Evolutionary conservation across 1,284 basidiomycete genomes (phyloP), one percentile per base, ranked within the genome.

Genomic region (Gymnopus androsaceus): DNA sequence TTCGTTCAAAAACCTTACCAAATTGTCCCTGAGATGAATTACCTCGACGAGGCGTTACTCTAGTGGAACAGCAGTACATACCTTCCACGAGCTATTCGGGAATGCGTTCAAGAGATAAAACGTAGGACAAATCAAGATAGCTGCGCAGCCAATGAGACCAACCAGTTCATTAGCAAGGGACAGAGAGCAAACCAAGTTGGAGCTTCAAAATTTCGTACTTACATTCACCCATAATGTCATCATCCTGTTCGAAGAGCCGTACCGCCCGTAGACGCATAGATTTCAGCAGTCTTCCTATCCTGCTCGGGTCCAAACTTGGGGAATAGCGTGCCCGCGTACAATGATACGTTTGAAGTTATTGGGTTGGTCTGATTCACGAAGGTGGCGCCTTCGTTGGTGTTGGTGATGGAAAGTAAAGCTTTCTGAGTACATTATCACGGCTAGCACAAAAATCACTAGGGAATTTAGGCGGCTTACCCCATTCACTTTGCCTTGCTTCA

Each of bases 191-290:
- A n/a, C n/a, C n/a, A n/a, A n/a, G n/a, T n/a, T n/a, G 34, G 25
- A 54, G 19, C 14, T 33, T 6, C 8, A 38, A 37, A 17, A 17
- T n/a, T 12, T 1, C 14, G 8, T 30, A 5, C 66, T 23, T 44
- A 72, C 73, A 58, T 61, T 74, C 72, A 14, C 67, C 63, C 63
- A 72, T 69, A 7, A 70, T 65, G 4, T 57, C 54, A 23, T 60
- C 61, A 3, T 64, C 66, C 36, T 67, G 69, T 19, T 65, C 58
- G n/a, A 8, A 63, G 30, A n/a, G 49, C 45, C 8, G 56, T 51
- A n/a, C n/a, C n/a, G 2, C 61, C 63, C 7, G 61, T 25, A 7
- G 62, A 46, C 8, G 47, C 56, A 45, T 68, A 67, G 3, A 63
- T 28, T 3, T 37, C 3, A 2, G 61, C 59, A 11, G 61, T 62